These are phyloP conservation scores for Lenzites betulinus DNA, from an alignment of 768 basidiomycete genomes.

Conservation along the genomic window DNA sequence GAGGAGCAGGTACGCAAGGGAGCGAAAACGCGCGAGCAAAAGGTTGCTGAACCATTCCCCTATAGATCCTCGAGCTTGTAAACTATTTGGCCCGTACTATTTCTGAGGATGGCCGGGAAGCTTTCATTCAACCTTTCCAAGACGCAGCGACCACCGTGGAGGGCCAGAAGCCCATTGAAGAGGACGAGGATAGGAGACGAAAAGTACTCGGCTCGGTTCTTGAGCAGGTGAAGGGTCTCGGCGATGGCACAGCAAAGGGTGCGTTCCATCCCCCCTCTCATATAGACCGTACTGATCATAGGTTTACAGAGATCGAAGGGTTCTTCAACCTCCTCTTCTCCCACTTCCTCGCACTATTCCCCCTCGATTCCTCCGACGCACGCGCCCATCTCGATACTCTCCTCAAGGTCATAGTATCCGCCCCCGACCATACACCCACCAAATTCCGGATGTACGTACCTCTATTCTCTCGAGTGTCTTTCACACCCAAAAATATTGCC, in stretches of 20 bases:
- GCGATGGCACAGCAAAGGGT: slow-evolving; percentile 82
- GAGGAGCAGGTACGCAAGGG: slow-evolving; percentile 74
- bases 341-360: slow-evolving; percentile 65
- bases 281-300: neutral
- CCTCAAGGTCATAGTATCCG: slow-evolving; percentile 55
- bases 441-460: slow-evolving; percentile 75
- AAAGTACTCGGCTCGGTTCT: slow-evolving; percentile 62
- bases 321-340: slow-evolving; percentile 85
- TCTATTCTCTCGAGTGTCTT: neutral
- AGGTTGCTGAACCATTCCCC: slow-evolving; percentile 10
- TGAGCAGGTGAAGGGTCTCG: slow-evolving; percentile 63
- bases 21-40: neutral
- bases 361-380: slow-evolving; percentile 55
- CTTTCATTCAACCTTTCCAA: slow-evolving; percentile 67
- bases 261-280: slow-evolving; percentile 23
- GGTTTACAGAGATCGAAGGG: slow-evolving; percentile 70
- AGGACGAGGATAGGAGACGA: slow-evolving; percentile 55
- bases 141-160: slow-evolving; percentile 54
- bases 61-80: slow-evolving; percentile 75
- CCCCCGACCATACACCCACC: slow-evolving; percentile 53
- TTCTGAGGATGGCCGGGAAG: slow-evolving; percentile 67
- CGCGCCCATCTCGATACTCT: slow-evolving; percentile 51
- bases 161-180: slow-evolving; percentile 52
- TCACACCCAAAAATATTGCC: neutral
- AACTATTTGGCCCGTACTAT: slow-evolving; percentile 68